Percentiles rank a stretch among this genome's conserved stretches.
Evolutionary conservation across 2,329 filamentous ascomycete genomes (phyloP).

Genomic region (Exophiala sideris): DNA sequence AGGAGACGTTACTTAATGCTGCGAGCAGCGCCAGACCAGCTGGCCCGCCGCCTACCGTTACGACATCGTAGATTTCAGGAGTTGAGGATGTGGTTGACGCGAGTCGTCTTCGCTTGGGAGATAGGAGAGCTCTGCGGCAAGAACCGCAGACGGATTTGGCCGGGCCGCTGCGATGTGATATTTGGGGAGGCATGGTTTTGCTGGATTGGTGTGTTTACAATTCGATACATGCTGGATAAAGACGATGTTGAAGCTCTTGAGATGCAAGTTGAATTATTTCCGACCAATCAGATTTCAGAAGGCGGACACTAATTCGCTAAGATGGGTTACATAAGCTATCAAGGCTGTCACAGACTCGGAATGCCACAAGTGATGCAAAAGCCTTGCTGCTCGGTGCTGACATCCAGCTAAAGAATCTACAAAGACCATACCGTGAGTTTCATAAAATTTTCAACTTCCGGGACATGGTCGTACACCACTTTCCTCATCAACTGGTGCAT

Average conservation of each 20-base stretch:
- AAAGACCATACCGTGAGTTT: too few relatives aligned
- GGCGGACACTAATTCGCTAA: not conserved
- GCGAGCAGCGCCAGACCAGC: constrained; percentile 80
- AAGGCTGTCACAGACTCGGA: too few relatives aligned
- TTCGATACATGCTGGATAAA: not conserved
- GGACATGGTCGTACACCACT: too few relatives aligned
- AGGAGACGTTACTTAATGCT: constrained; percentile 62
- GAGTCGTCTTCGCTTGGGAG: constrained; percentile 16
- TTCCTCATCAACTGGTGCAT: too few relatives aligned
- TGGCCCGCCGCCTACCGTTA: constrained; percentile 85
- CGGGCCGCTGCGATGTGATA: not conserved
- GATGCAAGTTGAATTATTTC: not conserved
- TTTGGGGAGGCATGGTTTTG: constrained; percentile 11
- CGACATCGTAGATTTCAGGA: constrained; percentile 84
- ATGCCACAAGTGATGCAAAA: not conserved
- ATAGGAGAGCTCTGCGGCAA: constrained; percentile 11
- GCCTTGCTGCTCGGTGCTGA: too few relatives aligned
- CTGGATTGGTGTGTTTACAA: not conserved
- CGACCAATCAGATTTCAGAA: not conserved
- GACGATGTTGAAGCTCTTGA: not conserved
- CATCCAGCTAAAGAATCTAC: too few relatives aligned
- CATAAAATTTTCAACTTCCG: too few relatives aligned
- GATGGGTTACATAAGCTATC: not conserved
- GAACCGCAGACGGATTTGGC: constrained; percentile 11
- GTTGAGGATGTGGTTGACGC: constrained; percentile 4